Conservation (phyloP, 768 basidiomycete genomes). For the Tylopilus sp. region DNA sequence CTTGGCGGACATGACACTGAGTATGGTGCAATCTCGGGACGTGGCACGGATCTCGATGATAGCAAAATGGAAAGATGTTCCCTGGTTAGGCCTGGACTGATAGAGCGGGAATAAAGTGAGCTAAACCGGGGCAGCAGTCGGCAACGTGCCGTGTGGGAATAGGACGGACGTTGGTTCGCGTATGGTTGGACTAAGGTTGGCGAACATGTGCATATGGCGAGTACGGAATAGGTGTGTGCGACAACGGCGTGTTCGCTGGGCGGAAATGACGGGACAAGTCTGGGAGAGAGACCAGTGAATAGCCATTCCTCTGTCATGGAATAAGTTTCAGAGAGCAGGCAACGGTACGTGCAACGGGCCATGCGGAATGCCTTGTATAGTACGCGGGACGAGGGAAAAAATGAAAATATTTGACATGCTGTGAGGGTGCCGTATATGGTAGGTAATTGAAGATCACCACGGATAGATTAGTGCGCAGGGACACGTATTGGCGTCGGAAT, state of each 20-base stretch:
- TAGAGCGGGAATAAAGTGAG: conserved; percentile 12
- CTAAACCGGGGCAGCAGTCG: not conserved
- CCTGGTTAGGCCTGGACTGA: conserved; percentile 3
- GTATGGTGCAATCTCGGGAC: not conserved
- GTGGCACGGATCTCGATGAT: conserved; percentile 10
- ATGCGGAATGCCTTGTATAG: conserved; percentile 13
- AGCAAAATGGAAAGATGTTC: not conserved
- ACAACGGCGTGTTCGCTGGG: conserved; percentile 8
- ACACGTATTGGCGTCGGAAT: conserved; percentile 2
- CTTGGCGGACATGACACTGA: conserved; percentile 10
- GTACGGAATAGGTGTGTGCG: conserved; percentile 11
- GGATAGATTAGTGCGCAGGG: conserved; percentile 9
- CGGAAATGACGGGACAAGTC: conserved; percentile 15
- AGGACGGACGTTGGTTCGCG: conserved; percentile 11
- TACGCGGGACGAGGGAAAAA: conserved; percentile 1
- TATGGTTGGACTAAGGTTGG: not conserved
- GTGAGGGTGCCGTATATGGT: conserved; percentile 12
- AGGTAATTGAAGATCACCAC: conserved; percentile 21
- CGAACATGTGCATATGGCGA: conserved; percentile 19
- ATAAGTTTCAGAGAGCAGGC: not conserved
- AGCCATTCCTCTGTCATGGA: not conserved
- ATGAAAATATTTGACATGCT: not conserved
- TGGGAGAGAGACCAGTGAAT: not conserved
- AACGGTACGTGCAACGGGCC: not conserved
- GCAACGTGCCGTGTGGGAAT: conserved; percentile 13